phyloP scores from a whole-genome alignment of 192 early-diverging fungal species.

The Pilaira anomala region DNA sequence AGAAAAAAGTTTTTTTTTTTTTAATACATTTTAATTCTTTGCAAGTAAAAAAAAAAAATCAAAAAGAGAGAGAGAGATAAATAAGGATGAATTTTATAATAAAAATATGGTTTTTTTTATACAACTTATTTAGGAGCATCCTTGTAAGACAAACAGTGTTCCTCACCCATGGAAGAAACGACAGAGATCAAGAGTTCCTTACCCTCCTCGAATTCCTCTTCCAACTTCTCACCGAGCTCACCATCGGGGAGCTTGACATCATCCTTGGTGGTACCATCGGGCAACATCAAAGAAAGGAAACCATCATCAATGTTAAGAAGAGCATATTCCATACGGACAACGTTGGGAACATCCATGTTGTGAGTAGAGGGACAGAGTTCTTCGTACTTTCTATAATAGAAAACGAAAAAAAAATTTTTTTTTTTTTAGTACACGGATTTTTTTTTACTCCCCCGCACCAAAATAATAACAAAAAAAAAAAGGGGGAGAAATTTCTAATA shows the following conservation, averaged over 20 bases:
- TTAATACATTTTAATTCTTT: no score
- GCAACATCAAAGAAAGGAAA: conserved; percentile 83
- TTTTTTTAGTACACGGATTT: background rate
- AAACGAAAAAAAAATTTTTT: background rate
- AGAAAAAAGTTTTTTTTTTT: no score
- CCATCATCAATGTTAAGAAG: conserved; percentile 90
- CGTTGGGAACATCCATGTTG: conserved; percentile 99
- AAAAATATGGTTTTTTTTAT: conserved; percentile 21
- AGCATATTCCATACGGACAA: conserved; percentile 79
- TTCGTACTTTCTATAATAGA: conserved; percentile 75
- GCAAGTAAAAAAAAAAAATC: no score
- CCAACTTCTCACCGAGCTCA: conserved; percentile 75
- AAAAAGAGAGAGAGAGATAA: no score
- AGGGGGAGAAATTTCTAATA: background rate
- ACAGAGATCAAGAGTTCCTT: conserved; percentile 84
- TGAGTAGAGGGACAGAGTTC: conserved; percentile 99
- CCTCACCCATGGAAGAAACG: conserved; percentile 88
- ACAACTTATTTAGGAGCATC: conserved; percentile 27
- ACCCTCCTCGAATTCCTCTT: conserved; percentile 67
- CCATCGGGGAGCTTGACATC: conserved; percentile 91
- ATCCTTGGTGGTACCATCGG: conserved; percentile 84
- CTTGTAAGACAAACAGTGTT: conserved; percentile 69
- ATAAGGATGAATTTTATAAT: conserved; percentile 1
- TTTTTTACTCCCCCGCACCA: background rate
- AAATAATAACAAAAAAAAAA: background rate